Percentiles rank a stretch among this genome's conserved stretches.
These are phyloP conservation scores for Neofusicoccum umdonicola DNA, from an alignment of 2,329 filamentous ascomycete genomes.

Conservation along the genomic window DNA sequence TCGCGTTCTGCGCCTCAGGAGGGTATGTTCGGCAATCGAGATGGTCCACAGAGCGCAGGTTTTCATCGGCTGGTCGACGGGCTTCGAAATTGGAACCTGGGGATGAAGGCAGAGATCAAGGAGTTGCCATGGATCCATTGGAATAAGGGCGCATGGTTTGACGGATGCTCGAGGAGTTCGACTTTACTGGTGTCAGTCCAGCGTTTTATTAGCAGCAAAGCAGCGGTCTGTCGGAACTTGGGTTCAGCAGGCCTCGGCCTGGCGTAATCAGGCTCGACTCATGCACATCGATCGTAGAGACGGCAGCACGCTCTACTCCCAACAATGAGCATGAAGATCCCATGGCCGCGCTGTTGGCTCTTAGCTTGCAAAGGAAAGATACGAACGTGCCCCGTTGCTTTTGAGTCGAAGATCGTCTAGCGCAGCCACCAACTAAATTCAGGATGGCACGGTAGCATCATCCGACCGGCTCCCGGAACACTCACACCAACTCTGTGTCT, in stretches of 20 bases:
- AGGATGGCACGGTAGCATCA: conserved; percentile 7
- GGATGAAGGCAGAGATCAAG: not conserved
- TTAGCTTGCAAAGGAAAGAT: not conserved
- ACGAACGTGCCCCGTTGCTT: not conserved
- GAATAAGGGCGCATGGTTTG: not conserved
- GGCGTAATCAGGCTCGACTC: not conserved
- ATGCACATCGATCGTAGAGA: not conserved
- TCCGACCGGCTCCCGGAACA: not conserved
- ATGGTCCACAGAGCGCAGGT: not conserved
- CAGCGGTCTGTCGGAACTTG: not conserved
- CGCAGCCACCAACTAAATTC: not conserved
- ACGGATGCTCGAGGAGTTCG: not conserved
- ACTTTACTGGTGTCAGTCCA: not conserved
- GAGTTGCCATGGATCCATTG: not conserved
- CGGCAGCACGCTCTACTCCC: not conserved
- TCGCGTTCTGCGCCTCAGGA: not conserved
- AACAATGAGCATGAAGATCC: conserved; percentile 9
- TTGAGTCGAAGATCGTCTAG: not conserved
- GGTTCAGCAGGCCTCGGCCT: not conserved
- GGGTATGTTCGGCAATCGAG: not conserved
- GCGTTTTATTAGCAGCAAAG: not conserved
- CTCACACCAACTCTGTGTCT: not conserved
- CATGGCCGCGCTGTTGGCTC: not conserved
- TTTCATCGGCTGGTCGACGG: not conserved
- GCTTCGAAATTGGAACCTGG: not conserved